Conservation (phyloP, 352 stramenopile species). For the Thalassiosira mediterranea region DNA sequence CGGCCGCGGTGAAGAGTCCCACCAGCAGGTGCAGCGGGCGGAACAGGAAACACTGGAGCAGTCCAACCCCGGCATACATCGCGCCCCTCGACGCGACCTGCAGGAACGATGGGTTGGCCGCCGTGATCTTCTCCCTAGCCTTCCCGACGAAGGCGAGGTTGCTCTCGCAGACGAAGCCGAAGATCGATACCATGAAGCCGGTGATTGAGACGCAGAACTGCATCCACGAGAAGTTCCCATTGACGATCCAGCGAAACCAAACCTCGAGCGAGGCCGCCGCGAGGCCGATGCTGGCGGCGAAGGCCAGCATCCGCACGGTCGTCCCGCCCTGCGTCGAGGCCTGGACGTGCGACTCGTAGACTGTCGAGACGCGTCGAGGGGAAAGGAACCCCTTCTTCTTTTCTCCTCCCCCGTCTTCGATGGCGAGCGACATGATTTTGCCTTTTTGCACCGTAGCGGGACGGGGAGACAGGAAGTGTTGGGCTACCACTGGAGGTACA, state of each 20-base stretch:
- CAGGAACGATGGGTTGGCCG: slow-evolving; percentile 1
- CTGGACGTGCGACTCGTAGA: slow-evolving; percentile 21
- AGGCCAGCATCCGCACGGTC: slow-evolving; percentile 34
- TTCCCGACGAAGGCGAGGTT: slow-evolving; percentile 16
- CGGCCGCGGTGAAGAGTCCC: slow-evolving; percentile 35
- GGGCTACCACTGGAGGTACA: too few species aligned
- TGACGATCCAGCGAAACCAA: slow-evolving; percentile 17
- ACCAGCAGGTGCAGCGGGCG: slow-evolving; percentile 28
- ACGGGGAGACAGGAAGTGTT: too few species aligned
- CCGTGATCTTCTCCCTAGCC: slow-evolving; percentile 7
- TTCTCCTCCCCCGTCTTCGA: neutral
- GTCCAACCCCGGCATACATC: slow-evolving; percentile 23
- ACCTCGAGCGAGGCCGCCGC: slow-evolving; percentile 17
- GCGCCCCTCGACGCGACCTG: slow-evolving; percentile 24
- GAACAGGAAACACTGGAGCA: slow-evolving; percentile 35
- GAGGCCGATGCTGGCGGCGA: slow-evolving; percentile 28
- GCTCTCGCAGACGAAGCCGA: slow-evolving; percentile 37
- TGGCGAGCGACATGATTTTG: too few species aligned
- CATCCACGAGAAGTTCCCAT: slow-evolving; percentile 19
- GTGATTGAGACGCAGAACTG: slow-evolving; percentile 27
- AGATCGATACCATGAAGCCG: slow-evolving; percentile 13
- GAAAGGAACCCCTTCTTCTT: slow-evolving; percentile 28
- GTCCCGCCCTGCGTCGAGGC: slow-evolving; percentile 11
- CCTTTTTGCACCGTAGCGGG: too few species aligned
- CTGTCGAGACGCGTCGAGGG: slow-evolving; percentile 13